These are phyloP conservation scores for Phaeosphaeria sp. DNA, from an alignment of 2,329 filamentous ascomycete species.

Conservation along the genomic window DNA sequence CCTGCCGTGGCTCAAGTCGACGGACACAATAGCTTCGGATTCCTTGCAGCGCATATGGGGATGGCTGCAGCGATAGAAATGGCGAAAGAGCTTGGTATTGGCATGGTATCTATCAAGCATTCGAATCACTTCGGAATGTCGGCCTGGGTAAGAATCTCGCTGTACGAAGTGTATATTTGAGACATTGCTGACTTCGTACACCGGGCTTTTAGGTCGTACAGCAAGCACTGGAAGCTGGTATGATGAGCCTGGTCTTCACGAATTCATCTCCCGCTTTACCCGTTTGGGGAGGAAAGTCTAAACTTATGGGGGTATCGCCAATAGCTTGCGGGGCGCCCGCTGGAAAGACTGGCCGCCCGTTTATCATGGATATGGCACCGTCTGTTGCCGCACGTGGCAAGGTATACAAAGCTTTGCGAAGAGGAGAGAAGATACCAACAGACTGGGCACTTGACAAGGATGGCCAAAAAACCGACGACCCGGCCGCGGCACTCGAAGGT, in stretches of 20 bases:
- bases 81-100: conserved; percentile 71
- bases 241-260: conserved; percentile 68
- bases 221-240: conserved; percentile 73
- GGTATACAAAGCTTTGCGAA: conserved; percentile 72
- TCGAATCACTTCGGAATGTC: conserved; percentile 87
- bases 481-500: conserved; percentile 68
- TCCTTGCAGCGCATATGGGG: conserved; percentile 70
- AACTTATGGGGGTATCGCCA: conserved; percentile 69
- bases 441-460: conserved; percentile 80
- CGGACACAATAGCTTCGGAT: conserved; percentile 77
- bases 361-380: conserved; percentile 79
- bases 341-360: conserved; percentile 62
- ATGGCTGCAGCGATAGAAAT: conserved; percentile 73
- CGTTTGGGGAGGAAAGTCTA: conserved; percentile 71
- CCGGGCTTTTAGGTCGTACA: too few species aligned
- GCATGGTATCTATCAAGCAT: conserved; percentile 76
- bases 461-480: conserved; percentile 74
- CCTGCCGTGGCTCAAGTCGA: conserved; percentile 74
- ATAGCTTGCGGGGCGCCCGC: conserved; percentile 79
- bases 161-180: too few species aligned
- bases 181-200: too few species aligned
- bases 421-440: conserved; percentile 72
- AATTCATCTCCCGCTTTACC: conserved; percentile 74
- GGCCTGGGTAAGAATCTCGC: too few species aligned
- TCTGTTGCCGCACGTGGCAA: conserved; percentile 74